Evolutionary conservation across 2,329 filamentous ascomycete genomes (phyloP).

Genomic region (Talaromyces sp.): DNA sequence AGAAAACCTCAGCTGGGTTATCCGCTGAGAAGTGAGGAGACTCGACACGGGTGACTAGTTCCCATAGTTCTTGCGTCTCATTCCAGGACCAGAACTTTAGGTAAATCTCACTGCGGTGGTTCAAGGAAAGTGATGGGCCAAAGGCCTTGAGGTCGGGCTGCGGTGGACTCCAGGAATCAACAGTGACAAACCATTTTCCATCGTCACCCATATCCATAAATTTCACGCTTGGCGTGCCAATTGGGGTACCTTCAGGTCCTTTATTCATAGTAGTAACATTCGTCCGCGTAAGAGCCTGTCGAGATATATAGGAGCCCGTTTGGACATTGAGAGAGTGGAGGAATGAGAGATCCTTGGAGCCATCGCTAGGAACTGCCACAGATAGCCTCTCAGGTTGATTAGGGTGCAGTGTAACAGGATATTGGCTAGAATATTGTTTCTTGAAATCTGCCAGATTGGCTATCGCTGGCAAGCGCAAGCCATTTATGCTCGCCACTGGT

Average conservation of each 20-base stretch:
- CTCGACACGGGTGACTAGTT: slow-evolving; percentile 78
- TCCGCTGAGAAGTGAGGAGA: slow-evolving; percentile 65
- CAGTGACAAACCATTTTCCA: slow-evolving; percentile 83
- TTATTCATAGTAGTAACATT: slow-evolving; percentile 78
- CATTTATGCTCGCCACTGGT: slow-evolving; percentile 77
- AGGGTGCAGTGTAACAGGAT: slow-evolving; percentile 60
- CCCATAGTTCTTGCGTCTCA: slow-evolving; percentile 55
- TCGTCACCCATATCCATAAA: slow-evolving; percentile 72
- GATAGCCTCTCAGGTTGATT: slow-evolving; percentile 60
- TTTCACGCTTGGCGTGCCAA: slow-evolving; percentile 74
- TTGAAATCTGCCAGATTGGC: slow-evolving; percentile 46
- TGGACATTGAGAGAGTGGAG: slow-evolving; percentile 87
- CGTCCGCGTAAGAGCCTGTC: slow-evolving; percentile 83
- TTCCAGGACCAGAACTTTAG: slow-evolving; percentile 86
- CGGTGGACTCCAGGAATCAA: slow-evolving; percentile 85
- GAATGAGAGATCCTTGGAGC: slow-evolving; percentile 46
- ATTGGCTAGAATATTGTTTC: slow-evolving; percentile 26
- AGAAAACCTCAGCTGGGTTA: slow-evolving; percentile 59
- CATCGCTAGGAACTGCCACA: slow-evolving; percentile 56
- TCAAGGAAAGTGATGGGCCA: slow-evolving; percentile 28
- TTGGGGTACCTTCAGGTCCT: slow-evolving; percentile 64
- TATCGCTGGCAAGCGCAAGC: slow-evolving; percentile 60
- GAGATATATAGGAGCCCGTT: slow-evolving; percentile 70
- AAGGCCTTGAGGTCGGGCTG: slow-evolving; percentile 61
- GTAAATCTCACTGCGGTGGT: slow-evolving; percentile 64